Conservation (phyloP, 169 alveolate species). For the Pseudocohnilembus persalinus region DNA sequence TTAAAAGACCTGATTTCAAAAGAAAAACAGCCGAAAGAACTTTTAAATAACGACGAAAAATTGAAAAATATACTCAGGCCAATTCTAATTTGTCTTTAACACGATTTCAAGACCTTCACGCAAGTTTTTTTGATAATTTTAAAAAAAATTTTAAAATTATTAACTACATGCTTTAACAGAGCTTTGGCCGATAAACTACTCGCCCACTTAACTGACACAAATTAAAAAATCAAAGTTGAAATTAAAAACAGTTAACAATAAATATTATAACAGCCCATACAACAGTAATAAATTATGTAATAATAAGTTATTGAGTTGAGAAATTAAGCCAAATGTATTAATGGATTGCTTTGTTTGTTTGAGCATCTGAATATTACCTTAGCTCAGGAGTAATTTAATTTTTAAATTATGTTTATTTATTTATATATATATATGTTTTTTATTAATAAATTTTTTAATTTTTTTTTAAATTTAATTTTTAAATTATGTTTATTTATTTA, state of each 20-base stretch:
- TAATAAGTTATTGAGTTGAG: no score
- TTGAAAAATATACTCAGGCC: constrained; percentile 15
- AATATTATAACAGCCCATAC: no score
- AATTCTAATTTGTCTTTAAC: constrained; percentile 7
- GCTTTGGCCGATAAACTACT: constrained; percentile 9
- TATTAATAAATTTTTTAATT: no score
- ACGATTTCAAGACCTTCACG: constrained; percentile 6
- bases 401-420: no score
- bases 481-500: no score
- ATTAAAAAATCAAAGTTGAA: not conserved
- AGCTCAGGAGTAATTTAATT: not conserved
- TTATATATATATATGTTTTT: no score
- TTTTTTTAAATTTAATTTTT: no score
- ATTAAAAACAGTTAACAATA: no score
- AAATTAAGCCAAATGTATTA: not conserved
- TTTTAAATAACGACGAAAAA: constrained; percentile 16
- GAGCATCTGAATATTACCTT: not conserved
- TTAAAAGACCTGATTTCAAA: not conserved
- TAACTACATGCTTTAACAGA: constrained; percentile 15
- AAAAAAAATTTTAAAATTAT: constrained; percentile 11
- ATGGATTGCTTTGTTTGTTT: not conserved
- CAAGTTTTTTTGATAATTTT: constrained; percentile 3
- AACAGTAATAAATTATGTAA: no score
- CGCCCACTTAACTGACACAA: not conserved
- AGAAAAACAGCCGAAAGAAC: constrained; percentile 16